Percentiles rank a stretch among this genome's conserved stretches.
Evolutionary conservation across 345 rosid genomes (phyloP).

Genomic region (Hevea brasiliensis): DNA sequence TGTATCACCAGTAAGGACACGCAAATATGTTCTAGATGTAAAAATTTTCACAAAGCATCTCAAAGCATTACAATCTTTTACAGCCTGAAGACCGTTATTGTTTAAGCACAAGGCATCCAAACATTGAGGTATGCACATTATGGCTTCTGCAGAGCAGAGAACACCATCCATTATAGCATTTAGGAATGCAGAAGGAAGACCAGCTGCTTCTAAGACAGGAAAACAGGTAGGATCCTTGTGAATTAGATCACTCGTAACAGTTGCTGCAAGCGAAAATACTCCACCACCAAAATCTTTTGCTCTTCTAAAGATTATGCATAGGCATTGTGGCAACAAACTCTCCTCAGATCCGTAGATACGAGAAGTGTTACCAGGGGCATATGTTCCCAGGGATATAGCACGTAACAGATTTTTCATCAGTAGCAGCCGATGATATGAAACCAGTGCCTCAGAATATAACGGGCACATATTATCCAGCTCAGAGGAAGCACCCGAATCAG

Average conservation of each 20-base stretch:
- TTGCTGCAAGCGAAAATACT: slow-evolving; percentile 92
- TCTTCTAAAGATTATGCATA: slow-evolving; percentile 71
- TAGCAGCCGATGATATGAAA: slow-evolving; percentile 70
- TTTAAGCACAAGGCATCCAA: slow-evolving; percentile 95
- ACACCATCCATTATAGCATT: slow-evolving; percentile 89
- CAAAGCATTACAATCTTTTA: slow-evolving; percentile 80
- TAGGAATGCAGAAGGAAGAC: slow-evolving; percentile 88
- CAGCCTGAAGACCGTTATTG: slow-evolving; percentile 83
- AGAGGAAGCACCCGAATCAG: slow-evolving; percentile 40
- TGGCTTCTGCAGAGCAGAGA: slow-evolving; percentile 83
- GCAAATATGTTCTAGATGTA: slow-evolving; percentile 71
- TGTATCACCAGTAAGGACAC: slow-evolving; percentile 80
- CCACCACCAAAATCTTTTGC: slow-evolving; percentile 98
- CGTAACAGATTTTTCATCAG: slow-evolving; percentile 83
- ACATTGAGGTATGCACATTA: slow-evolving; percentile 95
- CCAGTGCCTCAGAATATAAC: slow-evolving; percentile 78
- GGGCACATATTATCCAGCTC: slow-evolving; percentile 57
- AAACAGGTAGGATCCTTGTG: slow-evolving; percentile 96
- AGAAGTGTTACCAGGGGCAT: slow-evolving; percentile 86
- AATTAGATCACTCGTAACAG: slow-evolving; percentile 93
- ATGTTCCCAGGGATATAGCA: slow-evolving; percentile 91
- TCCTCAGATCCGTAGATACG: slow-evolving; percentile 81
- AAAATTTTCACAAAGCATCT: slow-evolving; percentile 90
- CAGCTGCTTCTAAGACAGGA: slow-evolving; percentile 78
- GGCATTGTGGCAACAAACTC: slow-evolving; percentile 82